A percentile compares a stretch with the other conserved stretches of the same genome.
Evolutionary conservation across 192 early-diverging fungal species (phyloP).

Genomic region (Ambispora gerdemannii): DNA sequence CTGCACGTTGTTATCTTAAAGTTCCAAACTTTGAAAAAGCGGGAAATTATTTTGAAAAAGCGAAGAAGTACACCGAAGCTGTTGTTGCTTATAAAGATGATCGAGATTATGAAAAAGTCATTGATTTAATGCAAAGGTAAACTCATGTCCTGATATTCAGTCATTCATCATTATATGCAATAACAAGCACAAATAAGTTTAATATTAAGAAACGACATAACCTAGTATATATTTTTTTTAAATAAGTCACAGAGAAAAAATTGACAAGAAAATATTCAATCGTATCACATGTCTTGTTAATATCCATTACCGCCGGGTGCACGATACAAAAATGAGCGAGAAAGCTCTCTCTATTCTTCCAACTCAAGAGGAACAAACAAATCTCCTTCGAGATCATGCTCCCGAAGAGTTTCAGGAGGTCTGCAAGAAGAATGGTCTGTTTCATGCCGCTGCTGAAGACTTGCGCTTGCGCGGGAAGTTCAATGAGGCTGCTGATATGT

Average conservation of each 20-base stretch:
- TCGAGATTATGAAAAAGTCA: background rate
- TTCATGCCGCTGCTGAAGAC: background rate
- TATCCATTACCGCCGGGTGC: background rate
- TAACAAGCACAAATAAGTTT: too few species aligned
- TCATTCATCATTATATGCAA: background rate
- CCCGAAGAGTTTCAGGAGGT: background rate
- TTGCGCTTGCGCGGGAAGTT: background rate
- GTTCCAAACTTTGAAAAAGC: too few species aligned
- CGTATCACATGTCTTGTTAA: slow-evolving; percentile 9
- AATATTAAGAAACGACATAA: too few species aligned
- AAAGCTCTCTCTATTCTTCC: slow-evolving; percentile 5
- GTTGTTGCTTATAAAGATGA: too few species aligned
- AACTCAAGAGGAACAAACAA: slow-evolving; percentile 1
- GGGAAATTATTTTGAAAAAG: too few species aligned
- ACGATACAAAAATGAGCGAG: slow-evolving; percentile 7
- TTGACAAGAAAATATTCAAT: background rate
- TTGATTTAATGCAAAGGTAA: slow-evolving; percentile 27
- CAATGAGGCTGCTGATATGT: slow-evolving; percentile 12
- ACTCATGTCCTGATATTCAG: background rate
- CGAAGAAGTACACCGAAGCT: too few species aligned
- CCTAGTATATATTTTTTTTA: background rate
- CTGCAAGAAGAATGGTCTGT: background rate
- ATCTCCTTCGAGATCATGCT: slow-evolving; percentile 1
- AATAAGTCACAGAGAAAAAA: background rate
- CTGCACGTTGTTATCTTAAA: too few species aligned